phyloP scores from a whole-genome alignment of 2,329 filamentous ascomycete species.

The Botrytis fragariae region DNA sequence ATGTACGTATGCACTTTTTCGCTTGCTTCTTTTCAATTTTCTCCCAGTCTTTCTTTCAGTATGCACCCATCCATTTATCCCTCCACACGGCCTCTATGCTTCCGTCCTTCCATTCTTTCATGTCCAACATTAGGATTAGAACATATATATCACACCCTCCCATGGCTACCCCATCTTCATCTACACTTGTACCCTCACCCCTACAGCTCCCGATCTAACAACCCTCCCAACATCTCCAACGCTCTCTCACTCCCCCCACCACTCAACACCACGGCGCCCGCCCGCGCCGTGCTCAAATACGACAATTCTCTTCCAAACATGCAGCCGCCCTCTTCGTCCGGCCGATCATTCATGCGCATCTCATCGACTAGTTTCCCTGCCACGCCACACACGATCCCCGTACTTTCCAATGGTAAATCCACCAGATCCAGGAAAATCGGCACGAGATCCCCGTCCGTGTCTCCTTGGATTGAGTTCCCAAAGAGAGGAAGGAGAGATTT shows the following conservation, averaged over 20 bases:
- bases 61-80: background rate
- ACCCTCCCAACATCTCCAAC: constrained; percentile 62
- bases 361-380: constrained; percentile 78
- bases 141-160: background rate
- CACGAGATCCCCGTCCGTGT: constrained; percentile 68
- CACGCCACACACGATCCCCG: constrained; percentile 92
- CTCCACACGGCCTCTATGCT: too few species aligned
- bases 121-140: background rate
- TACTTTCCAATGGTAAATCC: constrained; percentile 79
- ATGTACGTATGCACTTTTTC: background rate
- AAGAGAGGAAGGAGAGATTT: constrained; percentile 63
- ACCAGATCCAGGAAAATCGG: constrained; percentile 87
- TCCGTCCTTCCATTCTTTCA: background rate
- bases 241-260: constrained; percentile 72
- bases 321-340: background rate
- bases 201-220: constrained; percentile 25
- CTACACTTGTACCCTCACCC: background rate
- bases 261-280: constrained; percentile 84
- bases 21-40: background rate
- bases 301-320: constrained; percentile 66
- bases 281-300: constrained; percentile 84
- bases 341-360: constrained; percentile 45
- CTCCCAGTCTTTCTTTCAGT: background rate
- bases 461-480: constrained; percentile 72
- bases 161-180: too few species aligned